Evolutionary conservation across 2,329 filamentous ascomycete genomes (phyloP), one percentile per base, ranked within the genome.

Genomic region (Trichoderma afroharzianum): DNA sequence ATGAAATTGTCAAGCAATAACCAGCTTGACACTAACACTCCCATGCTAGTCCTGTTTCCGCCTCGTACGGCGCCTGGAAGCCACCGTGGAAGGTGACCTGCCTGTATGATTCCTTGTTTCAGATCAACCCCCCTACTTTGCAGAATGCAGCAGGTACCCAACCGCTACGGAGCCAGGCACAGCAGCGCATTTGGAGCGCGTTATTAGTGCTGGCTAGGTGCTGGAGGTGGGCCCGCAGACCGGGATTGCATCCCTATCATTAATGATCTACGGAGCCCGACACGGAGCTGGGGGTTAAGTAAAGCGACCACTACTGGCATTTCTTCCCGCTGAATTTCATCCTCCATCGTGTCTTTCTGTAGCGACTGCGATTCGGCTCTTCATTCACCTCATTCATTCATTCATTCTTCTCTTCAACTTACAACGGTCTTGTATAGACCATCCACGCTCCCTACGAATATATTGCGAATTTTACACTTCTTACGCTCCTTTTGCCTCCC

Each of bases 191-290:
- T 68, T 68, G 24, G 36, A 39, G 67, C 57, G 67, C 67, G 67
- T 69, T 69, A 69, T 62, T 69, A 69, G 55, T 39, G 57, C 67
- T 32, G 55, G 57, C 55, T 24, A 33, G 67, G 67, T 36, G 67
- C 67, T 61, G 18, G n/a, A 33, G 30, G 67, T 69, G 67, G 67
- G 67, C 21, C 67, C 67, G 21, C 21, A 33, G 66, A 62, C 67
- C 28, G 43, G 67, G 67, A 61, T 61, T 9, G 28, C 57, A 53
- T 69, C 67, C 67, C 67, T 69, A 69, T 69, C 67, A 69, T 69
- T 69, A 69, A 69, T 61, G 67, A 62, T 62, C 57, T 53, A 53
- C 47, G 47, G 47, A 53, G 47, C 47, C 47, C 47, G 24, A 53
- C 47, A 53, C 47, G 47, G 47, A 53, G 47, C 47, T 55, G 53